These are phyloP conservation scores for Pseudocercospora macadamiae DNA, from an alignment of 2,329 filamentous ascomycete genomes.

Conservation along the genomic window DNA sequence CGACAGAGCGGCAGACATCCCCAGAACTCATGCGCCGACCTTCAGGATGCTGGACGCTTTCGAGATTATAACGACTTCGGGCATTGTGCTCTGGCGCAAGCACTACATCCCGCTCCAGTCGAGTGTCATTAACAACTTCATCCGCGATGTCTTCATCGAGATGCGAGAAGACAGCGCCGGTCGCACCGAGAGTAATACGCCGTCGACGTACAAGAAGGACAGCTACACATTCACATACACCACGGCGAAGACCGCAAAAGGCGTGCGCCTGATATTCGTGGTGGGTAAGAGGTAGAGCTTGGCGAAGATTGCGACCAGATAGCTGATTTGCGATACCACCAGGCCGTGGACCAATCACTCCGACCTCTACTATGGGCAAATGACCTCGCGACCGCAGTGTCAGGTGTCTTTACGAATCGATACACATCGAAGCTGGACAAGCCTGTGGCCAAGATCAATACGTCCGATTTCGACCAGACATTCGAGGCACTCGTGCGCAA, in stretches of 20 bases:
- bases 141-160: slow-evolving; percentile 96
- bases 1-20: too few species aligned
- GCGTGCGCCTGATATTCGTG: slow-evolving; percentile 93
- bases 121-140: slow-evolving; percentile 88
- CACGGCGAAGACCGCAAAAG: slow-evolving; percentile 66
- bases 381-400: slow-evolving; percentile 92
- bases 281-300: slow-evolving; percentile 56
- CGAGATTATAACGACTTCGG: slow-evolving; percentile 93
- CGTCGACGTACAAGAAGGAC: slow-evolving; percentile 78
- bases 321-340: slow-evolving; percentile 28
- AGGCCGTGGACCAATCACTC: slow-evolving; percentile 96
- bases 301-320: neutral
- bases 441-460: slow-evolving; percentile 76
- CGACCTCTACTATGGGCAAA: slow-evolving; percentile 97
- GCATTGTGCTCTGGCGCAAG: slow-evolving; percentile 95
- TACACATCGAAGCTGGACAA: slow-evolving; percentile 84
- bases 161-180: slow-evolving; percentile 70
- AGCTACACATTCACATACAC: slow-evolving; percentile 96
- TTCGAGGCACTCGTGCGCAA: slow-evolving; percentile 92
- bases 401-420: slow-evolving; percentile 84
- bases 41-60: slow-evolving; percentile 86
- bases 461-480: slow-evolving; percentile 81
- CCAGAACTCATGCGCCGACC: neutral
- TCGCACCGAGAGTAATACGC: slow-evolving; percentile 60
- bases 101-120: slow-evolving; percentile 79